Percentiles rank a stretch among this genome's conserved stretches.
Conservation (phyloP, 495 filamentous ascomycete species). For the Amorphotheca resinae region DNA sequence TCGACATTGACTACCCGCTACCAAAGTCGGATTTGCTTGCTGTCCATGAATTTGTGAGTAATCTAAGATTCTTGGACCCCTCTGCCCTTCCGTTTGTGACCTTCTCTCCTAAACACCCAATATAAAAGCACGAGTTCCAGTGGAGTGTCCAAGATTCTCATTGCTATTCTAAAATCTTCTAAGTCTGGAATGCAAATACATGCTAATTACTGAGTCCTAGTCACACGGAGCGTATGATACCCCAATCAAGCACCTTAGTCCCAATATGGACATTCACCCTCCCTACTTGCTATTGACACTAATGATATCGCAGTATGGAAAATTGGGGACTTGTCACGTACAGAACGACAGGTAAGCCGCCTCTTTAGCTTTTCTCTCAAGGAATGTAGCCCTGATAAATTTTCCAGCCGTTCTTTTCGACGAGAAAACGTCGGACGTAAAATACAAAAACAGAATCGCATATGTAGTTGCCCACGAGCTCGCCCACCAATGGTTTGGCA, state of each 20-base stretch:
- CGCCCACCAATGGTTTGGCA: constrained; percentile 98
- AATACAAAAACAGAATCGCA: constrained; percentile 80
- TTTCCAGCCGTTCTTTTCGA: constrained; percentile 68
- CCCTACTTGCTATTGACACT: too few species aligned
- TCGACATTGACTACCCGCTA: constrained; percentile 88
- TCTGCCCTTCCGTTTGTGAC: too few species aligned
- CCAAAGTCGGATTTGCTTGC: constrained; percentile 92
- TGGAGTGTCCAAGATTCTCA: too few species aligned
- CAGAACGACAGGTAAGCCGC: constrained; percentile 52
- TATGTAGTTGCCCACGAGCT: constrained; percentile 93
- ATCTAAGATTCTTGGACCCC: background rate
- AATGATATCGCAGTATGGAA: constrained; percentile 40
- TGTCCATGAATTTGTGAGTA: constrained; percentile 84
- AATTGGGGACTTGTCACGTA: constrained; percentile 98
- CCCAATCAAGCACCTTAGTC: too few species aligned
- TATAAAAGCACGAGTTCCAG: too few species aligned
- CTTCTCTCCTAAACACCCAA: too few species aligned
- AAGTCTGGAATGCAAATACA: too few species aligned
- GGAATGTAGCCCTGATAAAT: background rate
- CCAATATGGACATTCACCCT: too few species aligned
- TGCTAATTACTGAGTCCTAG: too few species aligned
- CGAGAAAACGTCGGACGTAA: constrained; percentile 74
- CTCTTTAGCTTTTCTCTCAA: background rate
- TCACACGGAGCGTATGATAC: too few species aligned
- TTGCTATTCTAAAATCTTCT: too few species aligned